Conservation (phyloP, 2,329 filamentous ascomycete species). For the Aspergillus viridinutans region DNA sequence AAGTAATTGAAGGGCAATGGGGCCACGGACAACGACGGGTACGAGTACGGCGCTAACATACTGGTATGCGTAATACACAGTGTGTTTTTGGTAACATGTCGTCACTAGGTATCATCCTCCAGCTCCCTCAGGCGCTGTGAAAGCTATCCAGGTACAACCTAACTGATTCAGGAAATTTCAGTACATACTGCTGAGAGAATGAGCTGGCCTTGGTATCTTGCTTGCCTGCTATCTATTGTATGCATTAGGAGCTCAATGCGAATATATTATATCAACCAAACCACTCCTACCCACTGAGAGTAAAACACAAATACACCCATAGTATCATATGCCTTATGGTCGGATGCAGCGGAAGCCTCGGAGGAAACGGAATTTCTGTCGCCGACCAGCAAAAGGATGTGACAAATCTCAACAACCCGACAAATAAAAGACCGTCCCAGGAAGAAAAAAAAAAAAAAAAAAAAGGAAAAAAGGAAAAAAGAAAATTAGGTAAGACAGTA, state of each 20-base stretch:
- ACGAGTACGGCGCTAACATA: slow-evolving; percentile 9
- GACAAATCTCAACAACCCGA: neutral
- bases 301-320: neutral
- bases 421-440: neutral
- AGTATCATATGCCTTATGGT: neutral
- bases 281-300: neutral
- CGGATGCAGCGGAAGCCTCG: slow-evolving; percentile 27
- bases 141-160: slow-evolving; percentile 1
- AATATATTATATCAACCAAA: neutral
- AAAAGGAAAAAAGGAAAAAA: slow-evolving; percentile 4
- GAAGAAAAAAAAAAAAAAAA: slow-evolving; percentile 3
- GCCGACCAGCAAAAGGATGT: slow-evolving; percentile 6
- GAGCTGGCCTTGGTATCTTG: neutral
- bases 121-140: neutral
- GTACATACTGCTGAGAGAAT: too few relatives aligned
- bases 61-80: slow-evolving; percentile 27
- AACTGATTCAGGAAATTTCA: neutral
- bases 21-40: slow-evolving; percentile 17
- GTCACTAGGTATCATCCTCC: slow-evolving; percentile 23
- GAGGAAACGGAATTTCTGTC: slow-evolving; percentile 13
- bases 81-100: slow-evolving; percentile 20
- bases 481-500: neutral
- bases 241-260: neutral
- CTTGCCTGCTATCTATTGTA: neutral
- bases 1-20: slow-evolving; percentile 13